These are phyloP conservation scores for Vicia sativa DNA, from an alignment of 306 rosid genomes.

Conservation along the genomic window DNA sequence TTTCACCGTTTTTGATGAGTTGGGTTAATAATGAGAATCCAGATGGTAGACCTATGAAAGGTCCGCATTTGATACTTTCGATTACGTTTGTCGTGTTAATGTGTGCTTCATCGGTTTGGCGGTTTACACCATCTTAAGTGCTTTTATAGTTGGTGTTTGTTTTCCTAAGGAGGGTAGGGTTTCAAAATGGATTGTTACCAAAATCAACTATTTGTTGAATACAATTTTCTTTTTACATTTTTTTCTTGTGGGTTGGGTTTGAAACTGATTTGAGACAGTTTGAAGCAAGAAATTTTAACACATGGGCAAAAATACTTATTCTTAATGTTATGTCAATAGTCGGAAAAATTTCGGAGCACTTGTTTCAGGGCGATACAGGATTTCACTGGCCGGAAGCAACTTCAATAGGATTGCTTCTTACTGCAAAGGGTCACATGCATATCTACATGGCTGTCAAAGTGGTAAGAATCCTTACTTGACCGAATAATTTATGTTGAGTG, in stretches of 20 bases:
- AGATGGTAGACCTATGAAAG: conserved; percentile 91
- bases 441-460: conserved; percentile 72
- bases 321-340: conserved; percentile 40
- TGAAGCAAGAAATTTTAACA: conserved; percentile 21
- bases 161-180: conserved; percentile 83
- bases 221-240: conserved; percentile 72
- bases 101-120: conserved; percentile 54
- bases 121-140: conserved; percentile 72
- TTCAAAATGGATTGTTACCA: conserved; percentile 77
- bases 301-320: conserved; percentile 58
- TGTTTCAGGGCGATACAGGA: conserved; percentile 59
- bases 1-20: conserved; percentile 70
- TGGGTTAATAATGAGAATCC: conserved; percentile 97
- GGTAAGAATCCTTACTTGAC: conserved; percentile 48
- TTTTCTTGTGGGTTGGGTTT: conserved; percentile 93
- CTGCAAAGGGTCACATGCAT: conserved; percentile 88
- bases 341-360: conserved; percentile 78
- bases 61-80: conserved; percentile 78
- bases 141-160: conserved; percentile 76
- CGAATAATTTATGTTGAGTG: not conserved
- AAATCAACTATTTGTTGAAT: conserved; percentile 67
- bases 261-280: conserved; percentile 56
- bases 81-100: conserved; percentile 72
- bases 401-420: conserved; percentile 79
- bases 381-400: conserved; percentile 82